Percentiles rank a stretch among this genome's conserved stretches.
Conservation (phyloP, 148 eudicot genomes). For the Simmondsia chinensis region DNA sequence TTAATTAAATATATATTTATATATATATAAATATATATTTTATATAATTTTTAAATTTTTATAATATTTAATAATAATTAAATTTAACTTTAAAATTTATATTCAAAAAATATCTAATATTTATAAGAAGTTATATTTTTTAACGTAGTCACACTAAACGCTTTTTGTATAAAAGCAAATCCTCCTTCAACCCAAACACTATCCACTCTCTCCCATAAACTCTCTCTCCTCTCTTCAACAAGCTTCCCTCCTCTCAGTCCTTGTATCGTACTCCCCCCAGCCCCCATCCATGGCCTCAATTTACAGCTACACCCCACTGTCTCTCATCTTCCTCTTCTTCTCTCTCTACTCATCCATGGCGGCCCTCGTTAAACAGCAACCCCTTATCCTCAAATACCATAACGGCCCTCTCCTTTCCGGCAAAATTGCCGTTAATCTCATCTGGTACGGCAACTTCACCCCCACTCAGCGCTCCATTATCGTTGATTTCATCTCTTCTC, state of each 20-base stretch:
- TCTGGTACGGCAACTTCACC: conserved; percentile 71
- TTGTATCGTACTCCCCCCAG: background rate
- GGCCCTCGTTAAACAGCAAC: conserved; percentile 34
- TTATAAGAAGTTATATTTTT: too few species aligned
- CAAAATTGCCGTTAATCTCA: conserved; percentile 42
- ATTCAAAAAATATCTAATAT: too few species aligned
- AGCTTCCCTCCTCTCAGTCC: background rate
- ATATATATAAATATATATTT: too few species aligned
- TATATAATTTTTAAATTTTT: too few species aligned
- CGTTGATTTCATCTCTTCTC: conserved; percentile 49
- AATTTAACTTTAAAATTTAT: too few species aligned
- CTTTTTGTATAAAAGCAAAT: too few species aligned
- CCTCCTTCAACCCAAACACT: too few species aligned
- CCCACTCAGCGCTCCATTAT: conserved; percentile 55
- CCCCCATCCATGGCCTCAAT: conserved; percentile 11
- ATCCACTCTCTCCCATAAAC: too few species aligned
- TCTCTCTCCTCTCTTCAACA: background rate
- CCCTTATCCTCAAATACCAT: conserved; percentile 41
- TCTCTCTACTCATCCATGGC: conserved; percentile 11
- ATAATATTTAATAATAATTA: too few species aligned
- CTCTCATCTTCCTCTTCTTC: conserved; percentile 4
- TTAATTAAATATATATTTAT: too few species aligned
- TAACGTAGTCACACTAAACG: too few species aligned
- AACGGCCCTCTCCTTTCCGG: conserved; percentile 54
- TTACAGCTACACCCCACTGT: conserved; percentile 17